Base-by-base conservation (phyloP, 306 rosid genomes). In the Acmispon strigosus region DNA sequence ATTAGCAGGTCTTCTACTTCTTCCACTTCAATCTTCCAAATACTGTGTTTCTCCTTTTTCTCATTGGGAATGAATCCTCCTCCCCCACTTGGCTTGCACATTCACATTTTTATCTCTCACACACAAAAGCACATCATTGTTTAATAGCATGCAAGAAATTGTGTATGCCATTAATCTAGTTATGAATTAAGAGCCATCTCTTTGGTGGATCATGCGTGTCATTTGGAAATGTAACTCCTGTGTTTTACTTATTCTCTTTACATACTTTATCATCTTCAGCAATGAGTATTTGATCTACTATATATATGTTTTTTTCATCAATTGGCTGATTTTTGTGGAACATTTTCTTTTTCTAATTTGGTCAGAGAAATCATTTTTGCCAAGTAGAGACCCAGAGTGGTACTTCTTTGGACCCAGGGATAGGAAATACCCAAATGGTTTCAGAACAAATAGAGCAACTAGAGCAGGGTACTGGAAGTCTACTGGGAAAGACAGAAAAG, bases 331-430 rank as follows among this genome's bases (percentile, higher is more conserved):
- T 70, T 53, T 78, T 69, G 19, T 76, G 59, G 36, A 47, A 61
- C 49, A 10, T 27, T 59, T 55, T 49, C 3, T 14, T 14, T 27
- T 19, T 5, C 0, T 27, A 6, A 13, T 17, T 37, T 50, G 62
- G 0, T 68, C 77, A 94, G 99, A 94, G 65, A 94, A 91, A 80
- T 94, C 99, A 45, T 91, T 89, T 78, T 79, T 94, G 32, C 97
- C 99, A 17, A 94, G 99, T 69, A 85, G 97, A 85, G 99, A 94
- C 47, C 99, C 99, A 29, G 99, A 94, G 53, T 94, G 99, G 99
- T 94, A 94, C 78, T 94, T 94, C 80, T 94, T 94, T 52, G 99
- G 99, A 53, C 99, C 99, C 0, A 24, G 99, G 48, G 99, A 94
- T 42, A 71, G 99, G 55, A 94, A 94, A 71, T 94, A 91, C 81